Evolutionary conservation across 768 basidiomycete species (phyloP).

Genomic region (Agaricus sinodeliciosus): DNA sequence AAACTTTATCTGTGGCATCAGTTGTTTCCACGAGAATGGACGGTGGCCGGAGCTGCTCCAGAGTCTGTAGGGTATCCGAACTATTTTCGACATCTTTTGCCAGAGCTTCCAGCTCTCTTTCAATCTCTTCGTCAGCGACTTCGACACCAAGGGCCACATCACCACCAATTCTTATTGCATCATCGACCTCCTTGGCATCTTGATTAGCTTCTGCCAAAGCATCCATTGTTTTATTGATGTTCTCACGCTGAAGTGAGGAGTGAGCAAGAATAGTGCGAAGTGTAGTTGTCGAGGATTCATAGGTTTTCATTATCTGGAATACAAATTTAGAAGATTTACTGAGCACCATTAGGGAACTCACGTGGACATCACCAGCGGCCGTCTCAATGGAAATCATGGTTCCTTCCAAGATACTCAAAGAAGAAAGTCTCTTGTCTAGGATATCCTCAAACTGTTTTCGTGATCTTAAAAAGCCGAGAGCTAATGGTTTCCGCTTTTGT

Average conservation of each 20-base stretch:
- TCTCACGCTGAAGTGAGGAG: slow-evolving; percentile 71
- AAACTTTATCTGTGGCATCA: neutral
- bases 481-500: slow-evolving; percentile 65
- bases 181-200: slow-evolving; percentile 78
- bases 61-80: slow-evolving; percentile 5
- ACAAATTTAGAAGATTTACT: neutral
- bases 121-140: slow-evolving; percentile 43
- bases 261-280: slow-evolving; percentile 71
- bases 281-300: slow-evolving; percentile 77
- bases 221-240: slow-evolving; percentile 83
- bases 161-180: slow-evolving; percentile 63
- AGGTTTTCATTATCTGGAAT: slow-evolving; percentile 75
- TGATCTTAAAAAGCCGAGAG: slow-evolving; percentile 71
- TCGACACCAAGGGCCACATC: slow-evolving; percentile 53
- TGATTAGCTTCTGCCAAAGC: slow-evolving; percentile 78
- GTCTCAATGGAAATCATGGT: slow-evolving; percentile 81
- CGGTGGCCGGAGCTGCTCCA: slow-evolving; percentile 2
- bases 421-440: slow-evolving; percentile 64
- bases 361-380: slow-evolving; percentile 86
- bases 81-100: slow-evolving; percentile 26
- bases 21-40: neutral
- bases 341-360: slow-evolving; percentile 22
- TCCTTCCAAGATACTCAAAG: slow-evolving; percentile 66
- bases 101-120: slow-evolving; percentile 59
- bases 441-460: slow-evolving; percentile 79